Percentiles rank a stretch among this genome's conserved stretches.
These are phyloP conservation scores for Aspergillus ellipticus DNA, from an alignment of 495 filamentous ascomycete genomes.

Conservation along the genomic window DNA sequence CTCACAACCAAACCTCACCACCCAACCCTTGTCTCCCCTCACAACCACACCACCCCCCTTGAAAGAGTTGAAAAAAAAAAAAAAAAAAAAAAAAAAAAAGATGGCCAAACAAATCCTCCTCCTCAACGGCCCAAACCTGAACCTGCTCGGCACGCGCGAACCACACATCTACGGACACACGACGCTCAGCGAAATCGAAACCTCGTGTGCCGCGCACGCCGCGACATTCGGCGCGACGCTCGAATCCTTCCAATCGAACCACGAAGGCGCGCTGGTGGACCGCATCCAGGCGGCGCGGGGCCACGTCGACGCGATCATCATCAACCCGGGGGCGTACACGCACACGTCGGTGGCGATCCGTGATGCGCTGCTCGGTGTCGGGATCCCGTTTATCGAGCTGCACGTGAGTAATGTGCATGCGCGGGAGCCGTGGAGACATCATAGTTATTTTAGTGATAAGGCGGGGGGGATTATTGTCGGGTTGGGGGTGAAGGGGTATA, in stretches of 20 bases:
- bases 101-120: constrained; percentile 60
- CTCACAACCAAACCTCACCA: too few relatives aligned
- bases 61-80: not conserved
- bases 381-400: constrained; percentile 66
- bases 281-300: constrained; percentile 54
- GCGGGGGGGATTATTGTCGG: constrained; percentile 65
- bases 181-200: constrained; percentile 57
- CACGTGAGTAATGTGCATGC: constrained; percentile 69
- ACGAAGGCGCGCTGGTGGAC: constrained; percentile 62
- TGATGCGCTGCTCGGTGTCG: constrained; percentile 61
- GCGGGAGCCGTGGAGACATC: constrained; percentile 58
- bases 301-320: constrained; percentile 57
- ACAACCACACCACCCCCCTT: not conserved
- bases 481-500: constrained; percentile 65
- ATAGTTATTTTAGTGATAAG: constrained; percentile 68
- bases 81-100: constrained; percentile 4
- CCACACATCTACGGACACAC: constrained; percentile 65
- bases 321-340: constrained; percentile 67
- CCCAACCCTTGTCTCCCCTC: not conserved
- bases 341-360: constrained; percentile 66
- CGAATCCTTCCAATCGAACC: constrained; percentile 60
- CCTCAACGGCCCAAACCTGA: constrained; percentile 78
- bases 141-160: constrained; percentile 70
- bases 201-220: constrained; percentile 40
- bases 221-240: constrained; percentile 38